A percentile compares a stretch with the other conserved stretches of the same genome.
phyloP scores from a whole-genome alignment of 2,329 filamentous ascomycete species.

The Colletotrichum liaoningense region DNA sequence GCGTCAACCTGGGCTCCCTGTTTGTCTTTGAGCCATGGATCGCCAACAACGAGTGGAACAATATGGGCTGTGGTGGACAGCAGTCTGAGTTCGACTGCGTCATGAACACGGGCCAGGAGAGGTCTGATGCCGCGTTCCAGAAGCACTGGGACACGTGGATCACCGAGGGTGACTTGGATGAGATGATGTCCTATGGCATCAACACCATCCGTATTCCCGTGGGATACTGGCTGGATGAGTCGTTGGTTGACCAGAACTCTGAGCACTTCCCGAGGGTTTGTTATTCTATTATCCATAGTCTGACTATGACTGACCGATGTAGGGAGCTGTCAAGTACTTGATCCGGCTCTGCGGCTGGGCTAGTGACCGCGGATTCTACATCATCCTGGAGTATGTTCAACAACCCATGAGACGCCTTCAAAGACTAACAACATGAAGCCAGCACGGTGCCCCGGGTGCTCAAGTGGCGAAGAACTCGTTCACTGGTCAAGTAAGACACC shows the following conservation, averaged over 20 bases:
- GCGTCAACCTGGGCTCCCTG: conserved; percentile 64
- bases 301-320: conserved; percentile 2
- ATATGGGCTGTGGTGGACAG: conserved; percentile 58
- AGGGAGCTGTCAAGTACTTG: conserved; percentile 58
- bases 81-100: conserved; percentile 67
- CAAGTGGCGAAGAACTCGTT: conserved; percentile 58
- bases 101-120: conserved; percentile 55
- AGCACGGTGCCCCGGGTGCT: conserved; percentile 63
- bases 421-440: conserved; percentile 21
- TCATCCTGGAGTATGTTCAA: conserved; percentile 56
- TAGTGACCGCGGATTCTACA: conserved; percentile 60
- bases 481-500: conserved; percentile 52
- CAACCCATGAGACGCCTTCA: not conserved
- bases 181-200: conserved; percentile 61
- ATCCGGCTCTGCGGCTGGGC: conserved; percentile 60
- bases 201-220: conserved; percentile 66
- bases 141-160: conserved; percentile 64
- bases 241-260: conserved; percentile 55
- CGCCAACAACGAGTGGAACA: conserved; percentile 54
- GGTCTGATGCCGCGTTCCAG: conserved; percentile 58
- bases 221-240: conserved; percentile 66
- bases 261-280: conserved; percentile 59
- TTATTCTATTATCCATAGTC: rapidly evolving
- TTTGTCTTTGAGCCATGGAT: conserved; percentile 69
- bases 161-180: conserved; percentile 57